Conservation (phyloP, 2,329 filamentous ascomycete genomes). For the Beauveria australis region DNA sequence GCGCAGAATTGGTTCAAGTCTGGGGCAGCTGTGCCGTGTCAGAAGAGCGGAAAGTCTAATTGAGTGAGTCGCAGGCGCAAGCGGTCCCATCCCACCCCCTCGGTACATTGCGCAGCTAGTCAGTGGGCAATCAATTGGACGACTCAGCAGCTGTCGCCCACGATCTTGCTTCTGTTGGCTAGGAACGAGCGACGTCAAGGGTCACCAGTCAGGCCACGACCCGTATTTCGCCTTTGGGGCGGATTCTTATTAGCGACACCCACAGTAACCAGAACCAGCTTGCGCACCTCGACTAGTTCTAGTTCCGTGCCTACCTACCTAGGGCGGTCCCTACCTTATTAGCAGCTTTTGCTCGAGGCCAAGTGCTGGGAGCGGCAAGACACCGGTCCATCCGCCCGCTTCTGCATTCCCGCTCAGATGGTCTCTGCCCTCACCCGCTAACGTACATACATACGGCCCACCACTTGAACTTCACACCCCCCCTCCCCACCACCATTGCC, state of each 20-base stretch:
- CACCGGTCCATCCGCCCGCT: constrained; percentile 29
- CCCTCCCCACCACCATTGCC: constrained; percentile 13
- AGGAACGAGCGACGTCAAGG: constrained; percentile 4
- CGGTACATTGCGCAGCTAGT: constrained; percentile 1
- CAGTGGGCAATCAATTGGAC: background rate
- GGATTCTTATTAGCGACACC: constrained; percentile 7
- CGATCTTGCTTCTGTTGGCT: constrained; percentile 6
- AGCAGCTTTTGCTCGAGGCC: constrained; percentile 10
- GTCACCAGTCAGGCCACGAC: constrained; percentile 9
- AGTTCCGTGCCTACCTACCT: background rate
- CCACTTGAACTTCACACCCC: constrained; percentile 3
- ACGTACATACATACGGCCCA: constrained; percentile 12
- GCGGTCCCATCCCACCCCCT: background rate
- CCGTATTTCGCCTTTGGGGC: constrained; percentile 7
- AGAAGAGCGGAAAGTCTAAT: constrained; percentile 2
- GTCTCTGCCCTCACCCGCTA: constrained; percentile 21
- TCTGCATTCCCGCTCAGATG: constrained; percentile 27
- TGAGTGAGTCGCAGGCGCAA: constrained; percentile 1
- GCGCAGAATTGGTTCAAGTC: background rate
- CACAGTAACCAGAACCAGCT: background rate
- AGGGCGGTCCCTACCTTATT: constrained; percentile 12
- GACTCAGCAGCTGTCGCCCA: constrained; percentile 5
- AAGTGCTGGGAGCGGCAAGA: constrained; percentile 31
- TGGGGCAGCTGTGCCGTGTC: background rate
- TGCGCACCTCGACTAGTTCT: background rate